Evolutionary conservation across 345 rosid genomes (phyloP), one percentile per base, ranked within the genome.

Genomic region (Limnanthes douglasii): DNA sequence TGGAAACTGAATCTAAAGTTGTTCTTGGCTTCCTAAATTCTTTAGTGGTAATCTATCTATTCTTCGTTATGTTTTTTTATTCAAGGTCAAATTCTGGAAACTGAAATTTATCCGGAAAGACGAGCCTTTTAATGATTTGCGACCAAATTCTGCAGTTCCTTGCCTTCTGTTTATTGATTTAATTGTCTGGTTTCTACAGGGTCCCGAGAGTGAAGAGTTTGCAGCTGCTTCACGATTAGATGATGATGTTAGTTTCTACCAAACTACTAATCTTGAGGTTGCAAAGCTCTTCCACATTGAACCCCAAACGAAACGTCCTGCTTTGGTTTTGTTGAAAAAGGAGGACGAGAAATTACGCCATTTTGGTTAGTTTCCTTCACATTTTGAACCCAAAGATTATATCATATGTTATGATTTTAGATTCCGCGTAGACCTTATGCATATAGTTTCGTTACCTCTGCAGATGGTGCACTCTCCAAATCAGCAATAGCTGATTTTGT

Each of bases 391-490:
- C 39, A 18, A 21, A 17, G 21, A 14, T 30, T 15, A 30, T 29
- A n/a, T 39, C 20, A 33, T 38, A n/a, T n/a, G n/a, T n/a, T n/a
- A n/a, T n/a, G n/a, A n/a, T n/a, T 20, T 21, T 33, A 11, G 31
- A 26, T 33, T 17, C 39, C 48, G 10, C 29, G 10, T 6, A 7
- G 13, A 28, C 5, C 7, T 34, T 26, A 8, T 10, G 9, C 15
- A 18, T 45, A n/a, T 25, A 10, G 11, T 8, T 3, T 44, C 28
- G 34, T 26, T 11, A 32, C 23, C 18, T 35, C 34, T 59, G 54
- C 78, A 90, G 99, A 65, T 61, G 94, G 93, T 19, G 60, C 74
- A 27, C 85, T 85, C 65, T 71, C 71, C 19, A 90, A 69, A 64
- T 53, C 72, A 26, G 76, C 56, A 18, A 85, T 90, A 46, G 56